Evolutionary conservation across 108 stramenopile genomes (phyloP).

Genomic region (Aurantiochytrium sp.): DNA sequence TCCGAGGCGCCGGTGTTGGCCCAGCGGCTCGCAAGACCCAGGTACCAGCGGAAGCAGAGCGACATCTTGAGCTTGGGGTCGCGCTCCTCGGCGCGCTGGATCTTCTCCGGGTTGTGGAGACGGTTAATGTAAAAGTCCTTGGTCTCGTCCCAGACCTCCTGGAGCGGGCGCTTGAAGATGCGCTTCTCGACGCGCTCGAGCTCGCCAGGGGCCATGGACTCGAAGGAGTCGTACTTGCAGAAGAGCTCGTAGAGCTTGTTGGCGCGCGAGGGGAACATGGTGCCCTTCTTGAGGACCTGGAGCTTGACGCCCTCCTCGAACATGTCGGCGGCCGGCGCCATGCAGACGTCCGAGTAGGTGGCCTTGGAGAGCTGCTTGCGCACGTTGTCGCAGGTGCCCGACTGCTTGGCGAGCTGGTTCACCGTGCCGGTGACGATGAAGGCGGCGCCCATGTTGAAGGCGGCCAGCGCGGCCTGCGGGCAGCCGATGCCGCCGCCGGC

Average conservation of each 20-base stretch:
- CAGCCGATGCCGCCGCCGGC: neutral
- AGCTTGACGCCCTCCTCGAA: slow-evolving; percentile 7
- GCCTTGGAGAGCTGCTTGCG: neutral
- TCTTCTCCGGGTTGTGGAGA: neutral
- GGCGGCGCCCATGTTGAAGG: slow-evolving; percentile 4
- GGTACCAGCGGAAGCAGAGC: neutral
- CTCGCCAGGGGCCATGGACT: neutral
- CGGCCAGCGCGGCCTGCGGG: neutral
- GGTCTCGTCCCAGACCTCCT: neutral
- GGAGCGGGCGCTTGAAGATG: neutral
- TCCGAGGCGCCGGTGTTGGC: neutral
- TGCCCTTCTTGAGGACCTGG: slow-evolving; percentile 1
- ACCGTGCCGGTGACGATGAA: neutral
- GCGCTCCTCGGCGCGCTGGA: neutral
- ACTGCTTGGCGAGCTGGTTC: neutral
- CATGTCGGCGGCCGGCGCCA: neutral
- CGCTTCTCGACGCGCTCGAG: neutral
- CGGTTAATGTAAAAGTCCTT: neutral
- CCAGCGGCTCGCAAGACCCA: neutral
- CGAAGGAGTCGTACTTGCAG: neutral
- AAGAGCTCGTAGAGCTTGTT: slow-evolving; percentile 20
- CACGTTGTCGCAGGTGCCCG: neutral
- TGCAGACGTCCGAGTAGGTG: neutral
- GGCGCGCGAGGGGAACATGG: slow-evolving; percentile 2
- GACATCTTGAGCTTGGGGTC: slow-evolving; percentile 9